Evolutionary conservation across 495 filamentous ascomycete genomes (phyloP), one percentile per base, ranked within the genome.

Genomic region (Oidiodendron maius): DNA sequence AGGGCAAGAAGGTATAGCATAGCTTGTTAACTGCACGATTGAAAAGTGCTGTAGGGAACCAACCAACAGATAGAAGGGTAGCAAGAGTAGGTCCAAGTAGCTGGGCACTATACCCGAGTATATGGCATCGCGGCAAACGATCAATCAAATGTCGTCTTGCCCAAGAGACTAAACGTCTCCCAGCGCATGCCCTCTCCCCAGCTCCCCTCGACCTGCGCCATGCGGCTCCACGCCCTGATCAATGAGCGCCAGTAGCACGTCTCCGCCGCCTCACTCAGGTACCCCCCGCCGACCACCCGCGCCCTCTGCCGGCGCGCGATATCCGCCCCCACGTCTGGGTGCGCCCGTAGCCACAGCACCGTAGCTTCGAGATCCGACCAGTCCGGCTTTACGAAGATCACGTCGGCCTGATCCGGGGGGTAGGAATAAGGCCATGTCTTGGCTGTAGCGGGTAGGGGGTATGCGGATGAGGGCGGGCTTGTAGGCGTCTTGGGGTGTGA

Each of bases 221-320:
- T 61, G 24, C 53, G 45, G 23, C 59, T 61, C 75, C 75, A 78
- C 0, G 66, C 71, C 46, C 67, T 61, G 28, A 78, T 55, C 52
- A 76, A 24, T 2, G 61, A 64, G 5, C 75, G 64, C 75, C 75
- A 78, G 58, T 78, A 78, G 52, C 75, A 78, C 35, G 57, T 58
- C 52, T 77, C 75, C 13, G 73, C 70, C 24, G 73, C 74, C 20
- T 65, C 62, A 40, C 65, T 71, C 42, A 77, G 61, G 53, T 76
- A 77, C 15, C 74, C 71, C 17, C 38, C 20, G 8, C 16, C 38
- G 3, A 64, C 57, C 50, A 73, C 72, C 22, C 68, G 45, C 16
- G 67, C 66, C 30, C 72, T 57, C 61, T 75, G 72, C 20, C 71
- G 60, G 24, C 55, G 40, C n/a, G 74, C 75, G 46, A 79, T 77